These are phyloP conservation scores for Diplodia scrobiculata DNA, from an alignment of 2,329 filamentous ascomycete genomes.

Conservation along the genomic window DNA sequence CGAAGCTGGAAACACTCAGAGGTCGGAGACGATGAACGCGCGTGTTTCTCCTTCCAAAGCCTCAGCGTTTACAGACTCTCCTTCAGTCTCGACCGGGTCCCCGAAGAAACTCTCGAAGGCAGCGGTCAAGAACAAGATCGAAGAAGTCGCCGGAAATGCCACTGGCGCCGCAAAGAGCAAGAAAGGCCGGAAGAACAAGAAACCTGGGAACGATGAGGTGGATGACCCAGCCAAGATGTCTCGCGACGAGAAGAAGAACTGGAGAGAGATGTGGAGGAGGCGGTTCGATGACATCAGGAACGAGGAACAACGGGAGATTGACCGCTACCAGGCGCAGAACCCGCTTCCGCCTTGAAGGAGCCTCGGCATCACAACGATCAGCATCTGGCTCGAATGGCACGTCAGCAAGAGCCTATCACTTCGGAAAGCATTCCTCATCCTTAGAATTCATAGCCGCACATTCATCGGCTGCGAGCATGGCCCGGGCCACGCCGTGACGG, in stretches of 20 bases:
- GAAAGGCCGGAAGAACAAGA: constrained; percentile 39
- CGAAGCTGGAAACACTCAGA: constrained; percentile 35
- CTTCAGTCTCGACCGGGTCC: constrained; percentile 36
- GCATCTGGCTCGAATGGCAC: constrained; percentile 5
- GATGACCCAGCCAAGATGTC: constrained; percentile 41
- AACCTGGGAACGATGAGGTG: constrained; percentile 35
- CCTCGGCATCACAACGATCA: background rate
- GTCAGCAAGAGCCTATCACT: constrained; percentile 23
- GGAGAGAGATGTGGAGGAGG: constrained; percentile 42
- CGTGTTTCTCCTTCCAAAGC: constrained; percentile 34
- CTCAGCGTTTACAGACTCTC: constrained; percentile 34
- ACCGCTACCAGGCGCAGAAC: constrained; percentile 15
- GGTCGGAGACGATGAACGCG: constrained; percentile 30
- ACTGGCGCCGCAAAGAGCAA: constrained; percentile 23
- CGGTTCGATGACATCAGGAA: constrained; percentile 43
- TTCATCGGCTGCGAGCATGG: constrained; percentile 17
- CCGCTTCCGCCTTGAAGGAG: background rate
- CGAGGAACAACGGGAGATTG: constrained; percentile 34
- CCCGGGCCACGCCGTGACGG: constrained; percentile 5
- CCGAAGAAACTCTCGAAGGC: constrained; percentile 46
- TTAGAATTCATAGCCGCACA: constrained; percentile 13
- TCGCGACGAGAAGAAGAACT: constrained; percentile 43
- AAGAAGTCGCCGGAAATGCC: constrained; percentile 52
- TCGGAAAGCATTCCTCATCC: constrained; percentile 16
- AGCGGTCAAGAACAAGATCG: constrained; percentile 52